These are phyloP conservation scores for Coemansia sp. DNA, from an alignment of 371 early-diverging fungal genomes.

Conservation along the genomic window DNA sequence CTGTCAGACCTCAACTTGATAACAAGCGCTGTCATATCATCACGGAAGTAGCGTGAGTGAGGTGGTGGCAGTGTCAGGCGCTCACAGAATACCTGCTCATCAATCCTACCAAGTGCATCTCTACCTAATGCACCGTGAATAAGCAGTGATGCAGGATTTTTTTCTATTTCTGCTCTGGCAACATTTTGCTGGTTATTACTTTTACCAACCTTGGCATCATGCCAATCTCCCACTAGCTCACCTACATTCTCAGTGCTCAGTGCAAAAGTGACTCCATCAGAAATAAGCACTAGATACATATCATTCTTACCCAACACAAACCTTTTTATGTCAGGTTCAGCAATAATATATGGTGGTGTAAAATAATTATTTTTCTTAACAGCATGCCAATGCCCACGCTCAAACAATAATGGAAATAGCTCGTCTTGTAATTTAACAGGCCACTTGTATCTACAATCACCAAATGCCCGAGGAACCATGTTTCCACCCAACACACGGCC, in stretches of 20 bases:
- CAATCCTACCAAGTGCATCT: constrained; percentile 53
- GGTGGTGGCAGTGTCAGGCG: constrained; percentile 62
- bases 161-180: constrained; percentile 49
- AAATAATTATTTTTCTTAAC: constrained; percentile 64
- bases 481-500: constrained; percentile 79
- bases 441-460: constrained; percentile 83
- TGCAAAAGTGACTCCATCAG: too few relatives aligned
- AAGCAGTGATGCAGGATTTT: constrained; percentile 84
- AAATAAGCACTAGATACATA: constrained; percentile 82
- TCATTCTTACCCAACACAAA: constrained; percentile 68
- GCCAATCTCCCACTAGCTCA: constrained; percentile 71
- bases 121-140: constrained; percentile 71
- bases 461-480: constrained; percentile 77
- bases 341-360: constrained; percentile 94
- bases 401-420: constrained; percentile 52
- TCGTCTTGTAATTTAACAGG: constrained; percentile 64
- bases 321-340: constrained; percentile 78
- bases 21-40: constrained; percentile 93
- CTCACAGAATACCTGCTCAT: constrained; percentile 46
- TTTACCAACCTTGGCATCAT: constrained; percentile 61
- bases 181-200: constrained; percentile 47
- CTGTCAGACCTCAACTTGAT: constrained; percentile 60
- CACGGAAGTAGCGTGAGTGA: constrained; percentile 73
- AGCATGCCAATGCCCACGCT: constrained; percentile 50
- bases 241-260: too few relatives aligned